These are phyloP conservation scores for Globisporangium cystogenes DNA, from an alignment of 352 stramenopile genomes.

Conservation along the genomic window DNA sequence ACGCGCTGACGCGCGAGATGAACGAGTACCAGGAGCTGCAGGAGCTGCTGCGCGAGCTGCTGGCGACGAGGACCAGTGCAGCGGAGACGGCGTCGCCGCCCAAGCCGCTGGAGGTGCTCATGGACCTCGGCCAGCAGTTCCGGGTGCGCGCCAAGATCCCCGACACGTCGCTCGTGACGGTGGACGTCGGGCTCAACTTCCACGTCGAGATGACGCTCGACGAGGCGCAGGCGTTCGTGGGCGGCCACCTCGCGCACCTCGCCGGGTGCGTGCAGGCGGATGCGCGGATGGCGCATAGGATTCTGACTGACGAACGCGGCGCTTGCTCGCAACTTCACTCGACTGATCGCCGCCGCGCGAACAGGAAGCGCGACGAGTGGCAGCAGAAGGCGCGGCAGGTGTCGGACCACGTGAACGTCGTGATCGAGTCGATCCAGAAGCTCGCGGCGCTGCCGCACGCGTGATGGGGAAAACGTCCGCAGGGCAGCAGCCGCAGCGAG, in stretches of 20 bases:
- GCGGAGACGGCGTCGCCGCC: neutral
- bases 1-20: slow-evolving; percentile 5
- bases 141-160: slow-evolving; percentile 63
- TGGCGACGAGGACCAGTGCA: neutral
- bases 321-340: no score
- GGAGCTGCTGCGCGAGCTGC: slow-evolving; percentile 37
- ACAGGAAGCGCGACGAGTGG: slow-evolving; percentile 60
- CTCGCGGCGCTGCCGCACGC: slow-evolving; percentile 45
- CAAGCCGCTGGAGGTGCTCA: slow-evolving; percentile 28
- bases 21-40: slow-evolving; percentile 35
- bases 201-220: slow-evolving; percentile 72
- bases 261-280: slow-evolving; percentile 24
- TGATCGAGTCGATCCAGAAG: slow-evolving; percentile 71
- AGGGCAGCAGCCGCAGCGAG: no score
- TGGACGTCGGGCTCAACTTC: slow-evolving; percentile 71
- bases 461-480: no score
- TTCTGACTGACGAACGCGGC: no score
- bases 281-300: neutral
- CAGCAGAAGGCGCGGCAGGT: slow-evolving; percentile 66
- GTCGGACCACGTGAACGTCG: slow-evolving; percentile 67
- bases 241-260: slow-evolving; percentile 43
- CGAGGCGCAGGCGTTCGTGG: slow-evolving; percentile 54
- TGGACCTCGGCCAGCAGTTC: slow-evolving; percentile 73
- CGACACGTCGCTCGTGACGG: slow-evolving; percentile 49
- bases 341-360: no score